Conservation (phyloP, 148 eudicot species). For the Dianthus caryophyllus region DNA sequence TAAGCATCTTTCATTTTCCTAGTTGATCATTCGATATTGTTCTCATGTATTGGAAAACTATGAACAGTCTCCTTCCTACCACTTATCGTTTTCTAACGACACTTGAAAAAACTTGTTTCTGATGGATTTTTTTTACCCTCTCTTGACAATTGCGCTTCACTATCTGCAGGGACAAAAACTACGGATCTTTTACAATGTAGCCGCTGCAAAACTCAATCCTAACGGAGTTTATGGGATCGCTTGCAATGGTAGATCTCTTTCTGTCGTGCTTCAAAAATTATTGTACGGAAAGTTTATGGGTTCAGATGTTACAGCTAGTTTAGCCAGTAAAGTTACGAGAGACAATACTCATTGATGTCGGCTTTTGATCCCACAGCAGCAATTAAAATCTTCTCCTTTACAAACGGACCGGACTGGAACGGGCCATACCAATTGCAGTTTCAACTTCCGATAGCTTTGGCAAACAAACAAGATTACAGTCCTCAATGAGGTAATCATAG, state of each 20-base stretch:
- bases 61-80: slow-evolving; percentile 89
- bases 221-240: slow-evolving; percentile 73
- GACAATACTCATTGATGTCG: too few species aligned
- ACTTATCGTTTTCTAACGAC: slow-evolving; percentile 34
- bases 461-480: slow-evolving; percentile 52
- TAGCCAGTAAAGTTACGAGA: too few species aligned
- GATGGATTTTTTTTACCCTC: not conserved
- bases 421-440: slow-evolving; percentile 90
- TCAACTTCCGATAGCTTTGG: slow-evolving; percentile 69
- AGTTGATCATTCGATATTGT: slow-evolving; percentile 73
- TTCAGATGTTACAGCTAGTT: not conserved
- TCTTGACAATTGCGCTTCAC: not conserved
- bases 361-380: slow-evolving; percentile 38
- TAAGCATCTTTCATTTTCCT: too few species aligned
- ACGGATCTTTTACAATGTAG: slow-evolving; percentile 77
- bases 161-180: slow-evolving; percentile 61
- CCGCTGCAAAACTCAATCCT: slow-evolving; percentile 65
- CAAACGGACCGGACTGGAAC: slow-evolving; percentile 85
- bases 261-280: not conserved
- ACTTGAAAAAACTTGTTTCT: not conserved
- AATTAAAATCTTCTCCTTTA: slow-evolving; percentile 77
- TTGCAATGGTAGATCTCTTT: slow-evolving; percentile 60
- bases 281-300: not conserved
- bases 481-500: slow-evolving; percentile 54
- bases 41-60: slow-evolving; percentile 88